Percentiles rank a stretch among this genome's conserved stretches.
Evolutionary conservation across 768 basidiomycete genomes (phyloP).

Genomic region (Psilocybe sp.): DNA sequence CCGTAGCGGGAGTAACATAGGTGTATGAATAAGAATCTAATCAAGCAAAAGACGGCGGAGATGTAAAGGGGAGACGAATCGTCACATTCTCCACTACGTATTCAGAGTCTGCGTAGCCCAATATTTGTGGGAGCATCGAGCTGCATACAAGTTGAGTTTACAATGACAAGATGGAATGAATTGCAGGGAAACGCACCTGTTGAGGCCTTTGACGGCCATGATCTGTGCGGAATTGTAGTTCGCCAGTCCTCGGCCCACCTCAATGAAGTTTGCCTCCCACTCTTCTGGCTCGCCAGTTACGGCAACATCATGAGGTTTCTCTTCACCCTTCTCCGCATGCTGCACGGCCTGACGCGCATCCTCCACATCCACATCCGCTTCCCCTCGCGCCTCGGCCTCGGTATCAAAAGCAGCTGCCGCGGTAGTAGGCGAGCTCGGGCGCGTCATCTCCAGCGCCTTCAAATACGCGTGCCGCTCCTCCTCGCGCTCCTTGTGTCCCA

Average conservation of each 20-base stretch:
- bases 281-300: slow-evolving; percentile 25
- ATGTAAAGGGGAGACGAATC: slow-evolving; percentile 53
- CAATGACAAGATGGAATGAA: slow-evolving; percentile 1
- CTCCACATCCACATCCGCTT: background rate
- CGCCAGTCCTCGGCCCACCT: slow-evolving; percentile 91
- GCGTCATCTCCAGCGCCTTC: slow-evolving; percentile 39
- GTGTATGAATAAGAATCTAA: background rate
- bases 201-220: slow-evolving; percentile 79
- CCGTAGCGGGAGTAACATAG: too few species aligned
- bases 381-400: slow-evolving; percentile 40
- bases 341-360: slow-evolving; percentile 3
- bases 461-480: slow-evolving; percentile 32
- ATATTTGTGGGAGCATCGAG: slow-evolving; percentile 69
- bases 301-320: slow-evolving; percentile 9
- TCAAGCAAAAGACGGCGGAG: slow-evolving; percentile 3
- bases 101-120: slow-evolving; percentile 96
- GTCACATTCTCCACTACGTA: slow-evolving; percentile 97
- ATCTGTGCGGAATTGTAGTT: slow-evolving; percentile 97
- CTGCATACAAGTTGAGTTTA: slow-evolving; percentile 39
- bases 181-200: slow-evolving; percentile 61
- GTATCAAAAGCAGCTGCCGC: slow-evolving; percentile 36
- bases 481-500: slow-evolving; percentile 23
- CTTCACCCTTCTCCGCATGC: slow-evolving; percentile 1
- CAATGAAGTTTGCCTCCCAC: slow-evolving; percentile 65
- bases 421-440: slow-evolving; percentile 54